Conservation (phyloP, 1,284 basidiomycete species). For the Microbotryum silenes-acaulis region DNA sequence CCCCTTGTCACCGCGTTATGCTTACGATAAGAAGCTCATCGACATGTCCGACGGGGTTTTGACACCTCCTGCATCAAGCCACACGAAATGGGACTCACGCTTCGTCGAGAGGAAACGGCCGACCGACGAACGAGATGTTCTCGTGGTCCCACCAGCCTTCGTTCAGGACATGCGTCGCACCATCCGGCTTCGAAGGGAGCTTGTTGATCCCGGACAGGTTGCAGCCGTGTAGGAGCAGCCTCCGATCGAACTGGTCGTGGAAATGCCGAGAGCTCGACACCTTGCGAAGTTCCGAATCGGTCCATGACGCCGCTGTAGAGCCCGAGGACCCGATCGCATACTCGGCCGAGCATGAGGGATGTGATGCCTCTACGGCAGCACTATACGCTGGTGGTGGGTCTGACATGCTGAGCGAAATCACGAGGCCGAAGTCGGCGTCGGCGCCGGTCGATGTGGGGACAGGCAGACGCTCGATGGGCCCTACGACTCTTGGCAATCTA, state of each 20-base stretch:
- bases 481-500: too few species aligned
- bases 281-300: background rate
- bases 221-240: slow-evolving; percentile 40
- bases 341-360: slow-evolving; percentile 4
- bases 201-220: slow-evolving; percentile 42
- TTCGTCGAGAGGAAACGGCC: slow-evolving; percentile 41
- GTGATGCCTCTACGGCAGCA: background rate
- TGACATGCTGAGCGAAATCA: too few species aligned
- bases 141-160: slow-evolving; percentile 38
- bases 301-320: slow-evolving; percentile 4
- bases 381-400: too few species aligned
- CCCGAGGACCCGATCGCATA: slow-evolving; percentile 9
- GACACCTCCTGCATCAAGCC: background rate
- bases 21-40: too few species aligned
- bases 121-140: slow-evolving; percentile 40
- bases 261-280: slow-evolving; percentile 29
- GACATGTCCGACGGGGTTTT: too few species aligned
- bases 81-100: slow-evolving; percentile 18
- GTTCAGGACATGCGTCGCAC: slow-evolving; percentile 23
- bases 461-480: too few species aligned
- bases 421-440: too few species aligned
- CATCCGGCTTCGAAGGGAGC: slow-evolving; percentile 35
- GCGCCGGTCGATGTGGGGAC: too few species aligned
- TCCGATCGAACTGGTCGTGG: slow-evolving; percentile 37
- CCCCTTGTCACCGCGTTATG: too few species aligned